Conservation (phyloP, 2,329 filamentous ascomycete species). For the Endoconidiophora polonica region DNA sequence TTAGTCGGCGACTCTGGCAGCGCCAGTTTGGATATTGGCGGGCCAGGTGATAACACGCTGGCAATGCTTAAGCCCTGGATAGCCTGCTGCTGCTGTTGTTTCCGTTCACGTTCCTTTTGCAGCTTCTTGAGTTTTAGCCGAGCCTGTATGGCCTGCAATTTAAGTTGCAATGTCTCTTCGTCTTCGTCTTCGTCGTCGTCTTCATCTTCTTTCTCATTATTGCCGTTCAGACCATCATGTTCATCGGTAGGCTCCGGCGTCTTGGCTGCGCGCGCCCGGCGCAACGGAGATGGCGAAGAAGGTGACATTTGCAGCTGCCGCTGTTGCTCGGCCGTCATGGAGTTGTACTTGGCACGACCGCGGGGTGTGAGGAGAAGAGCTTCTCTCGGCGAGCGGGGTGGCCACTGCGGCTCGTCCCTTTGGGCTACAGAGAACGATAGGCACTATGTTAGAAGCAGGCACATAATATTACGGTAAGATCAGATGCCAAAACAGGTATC, state of each 20-base stretch:
- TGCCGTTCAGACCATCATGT: slow-evolving; percentile 23
- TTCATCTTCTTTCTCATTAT: slow-evolving; percentile 63
- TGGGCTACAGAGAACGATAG: slow-evolving; percentile 16
- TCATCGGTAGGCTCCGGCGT: slow-evolving; percentile 14
- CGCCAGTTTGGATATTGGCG: background rate
- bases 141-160: slow-evolving; percentile 78
- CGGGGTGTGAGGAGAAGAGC: slow-evolving; percentile 52
- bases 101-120: slow-evolving; percentile 41
- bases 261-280: slow-evolving; percentile 5
- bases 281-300: slow-evolving; percentile 47
- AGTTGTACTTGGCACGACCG: slow-evolving; percentile 53
- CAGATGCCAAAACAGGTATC: slow-evolving; percentile 15
- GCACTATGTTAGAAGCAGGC: background rate
- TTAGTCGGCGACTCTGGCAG: background rate
- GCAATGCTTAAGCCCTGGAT: background rate
- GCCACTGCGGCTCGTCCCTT: slow-evolving; percentile 39
- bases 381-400: slow-evolving; percentile 49
- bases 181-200: slow-evolving; percentile 45
- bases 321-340: slow-evolving; percentile 11
- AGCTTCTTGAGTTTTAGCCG: slow-evolving; percentile 75
- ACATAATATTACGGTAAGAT: background rate
- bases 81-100: slow-evolving; percentile 2
- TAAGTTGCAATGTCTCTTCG: slow-evolving; percentile 74
- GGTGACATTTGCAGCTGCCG: slow-evolving; percentile 48
- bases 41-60: background rate